These are phyloP conservation scores for Talaromyces sp. DNA, from an alignment of 2,329 filamentous ascomycete species.

Conservation along the genomic window DNA sequence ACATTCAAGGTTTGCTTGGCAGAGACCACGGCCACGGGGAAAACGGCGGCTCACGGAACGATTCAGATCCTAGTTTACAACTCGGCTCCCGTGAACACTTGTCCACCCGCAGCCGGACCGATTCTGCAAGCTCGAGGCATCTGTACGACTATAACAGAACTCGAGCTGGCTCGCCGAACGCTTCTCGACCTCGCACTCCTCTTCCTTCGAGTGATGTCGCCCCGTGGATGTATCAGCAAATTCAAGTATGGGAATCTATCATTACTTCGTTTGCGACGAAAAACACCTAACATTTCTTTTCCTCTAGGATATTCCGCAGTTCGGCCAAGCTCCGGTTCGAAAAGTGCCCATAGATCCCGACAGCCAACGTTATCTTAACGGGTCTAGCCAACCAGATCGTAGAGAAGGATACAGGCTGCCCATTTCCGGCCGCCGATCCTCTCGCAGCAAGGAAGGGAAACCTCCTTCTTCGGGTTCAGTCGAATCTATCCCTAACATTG, in stretches of 20 bases:
- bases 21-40: constrained; percentile 69
- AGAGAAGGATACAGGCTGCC: constrained; percentile 42
- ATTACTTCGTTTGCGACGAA: constrained; percentile 13
- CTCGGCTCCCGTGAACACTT: constrained; percentile 43
- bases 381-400: constrained; percentile 33
- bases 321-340: constrained; percentile 72
- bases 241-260: constrained; percentile 58
- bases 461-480: constrained; percentile 26
- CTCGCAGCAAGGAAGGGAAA: constrained; percentile 55
- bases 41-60: constrained; percentile 49
- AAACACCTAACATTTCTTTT: background rate
- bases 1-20: constrained; percentile 86
- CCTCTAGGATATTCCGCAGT: constrained; percentile 64
- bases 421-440: constrained; percentile 43
- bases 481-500: constrained; percentile 43
- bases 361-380: constrained; percentile 52
- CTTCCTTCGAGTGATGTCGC: constrained; percentile 88
- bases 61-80: constrained; percentile 65
- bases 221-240: constrained; percentile 82
- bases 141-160: constrained; percentile 37
- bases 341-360: constrained; percentile 64
- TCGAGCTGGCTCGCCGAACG: constrained; percentile 63
- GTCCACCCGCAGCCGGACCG: constrained; percentile 68
- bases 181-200: constrained; percentile 76
- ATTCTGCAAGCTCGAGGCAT: constrained; percentile 69